These are phyloP conservation scores for Rhytidhysteron rufulum DNA, from an alignment of 2,329 filamentous ascomycete species.

Conservation along the genomic window DNA sequence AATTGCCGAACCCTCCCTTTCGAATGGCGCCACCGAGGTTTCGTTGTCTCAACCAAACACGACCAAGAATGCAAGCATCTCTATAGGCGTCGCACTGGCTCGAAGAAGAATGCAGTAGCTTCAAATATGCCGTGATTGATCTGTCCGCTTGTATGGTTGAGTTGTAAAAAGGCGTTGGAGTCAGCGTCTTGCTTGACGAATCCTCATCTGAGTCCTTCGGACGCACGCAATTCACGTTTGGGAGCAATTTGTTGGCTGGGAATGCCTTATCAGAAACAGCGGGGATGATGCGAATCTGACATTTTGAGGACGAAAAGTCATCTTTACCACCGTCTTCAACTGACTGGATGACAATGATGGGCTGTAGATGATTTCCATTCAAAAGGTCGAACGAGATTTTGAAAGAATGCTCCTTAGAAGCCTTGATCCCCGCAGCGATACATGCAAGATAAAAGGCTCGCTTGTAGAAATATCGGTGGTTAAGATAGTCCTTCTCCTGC, in stretches of 20 bases:
- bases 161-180: conserved; percentile 82
- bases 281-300: conserved; percentile 69
- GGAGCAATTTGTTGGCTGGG: conserved; percentile 64
- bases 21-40: conserved; percentile 69
- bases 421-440: conserved; percentile 66
- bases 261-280: conserved; percentile 69
- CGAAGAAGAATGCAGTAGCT: conserved; percentile 65
- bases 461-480: conserved; percentile 93
- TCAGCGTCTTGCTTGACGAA: conserved; percentile 25
- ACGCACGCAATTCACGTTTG: conserved; percentile 67
- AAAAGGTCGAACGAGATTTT: conserved; percentile 62
- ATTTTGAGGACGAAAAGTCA: conserved; percentile 34
- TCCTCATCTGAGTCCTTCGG: conserved; percentile 47
- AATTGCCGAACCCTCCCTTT: conserved; percentile 83
- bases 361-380: conserved; percentile 72
- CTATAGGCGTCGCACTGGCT: conserved; percentile 69
- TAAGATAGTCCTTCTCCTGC: conserved; percentile 91
- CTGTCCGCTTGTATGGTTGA: conserved; percentile 76
- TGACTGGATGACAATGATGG: conserved; percentile 55
- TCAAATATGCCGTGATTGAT: conserved; percentile 69
- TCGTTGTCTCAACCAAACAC: conserved; percentile 84
- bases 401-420: conserved; percentile 51
- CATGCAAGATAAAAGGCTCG: conserved; percentile 87
- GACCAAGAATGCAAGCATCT: conserved; percentile 82
- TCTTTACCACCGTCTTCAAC: conserved; percentile 26